Evolutionary conservation across 2,329 filamentous ascomycete species (phyloP), one percentile per base, ranked within the genome.

Genomic region (Colletotrichum filicis): DNA sequence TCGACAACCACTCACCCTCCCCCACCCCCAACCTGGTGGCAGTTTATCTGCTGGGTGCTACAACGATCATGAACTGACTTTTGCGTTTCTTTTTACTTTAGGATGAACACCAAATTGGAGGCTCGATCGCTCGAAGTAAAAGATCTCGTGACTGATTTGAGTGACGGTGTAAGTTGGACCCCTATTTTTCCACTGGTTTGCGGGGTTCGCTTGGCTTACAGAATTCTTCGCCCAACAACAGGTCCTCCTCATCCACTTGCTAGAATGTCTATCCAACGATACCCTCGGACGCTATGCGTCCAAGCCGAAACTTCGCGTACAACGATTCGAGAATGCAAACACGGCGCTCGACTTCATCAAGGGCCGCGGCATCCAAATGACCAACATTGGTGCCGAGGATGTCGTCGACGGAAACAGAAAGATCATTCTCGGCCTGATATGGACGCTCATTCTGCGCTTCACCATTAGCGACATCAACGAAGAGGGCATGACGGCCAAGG

Each of bases 381-480:
- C 95, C 77, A 99, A 99, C 78, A 98, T 98, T 79, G 97, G 97
- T 66, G 97, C 97, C 8, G 97, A 98, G 83, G 97, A 99, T 88
- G 94, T 99, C 28, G 97, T 99, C 35, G 96, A 99, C 82, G 97
- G 97, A 46, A 99, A 98, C 83, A 91, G 94, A 77, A 99, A 98
- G 88, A 98, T 99, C 80, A 97, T 98, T 73, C 88, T 99, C 35
- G 97, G 97, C 35, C 87, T 99, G 78, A 98, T 99, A 83, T 99
- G 97, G 97, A 99, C 95, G 6, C 88, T 99, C 75, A 99, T 99
- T 92, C 87, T 98, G 76, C 91, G 97, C 63, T 99, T 99, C 83
- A 99, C 97, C 77, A 99, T 99, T 82, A 98, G 93, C 82, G 97
- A 99, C 83, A 99, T 99, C 86, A 98, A 97, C 82, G 93, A 96